Evolutionary conservation across 768 basidiomycete species (phyloP).

Genomic region (Phanerochaete sordida): DNA sequence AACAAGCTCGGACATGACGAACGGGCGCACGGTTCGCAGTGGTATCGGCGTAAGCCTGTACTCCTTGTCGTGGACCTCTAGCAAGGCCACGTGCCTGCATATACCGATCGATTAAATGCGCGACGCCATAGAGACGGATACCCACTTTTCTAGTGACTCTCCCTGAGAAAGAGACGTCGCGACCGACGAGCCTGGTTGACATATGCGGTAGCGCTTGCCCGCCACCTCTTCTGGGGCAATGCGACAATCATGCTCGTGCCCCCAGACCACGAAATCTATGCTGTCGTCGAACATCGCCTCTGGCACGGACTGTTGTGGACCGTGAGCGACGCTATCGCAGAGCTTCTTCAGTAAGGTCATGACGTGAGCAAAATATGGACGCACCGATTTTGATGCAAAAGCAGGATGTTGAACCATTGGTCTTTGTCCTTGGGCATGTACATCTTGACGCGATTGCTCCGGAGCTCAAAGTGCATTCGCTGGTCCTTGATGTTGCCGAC

Average conservation of each 20-base stretch:
- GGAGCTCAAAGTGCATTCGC: constrained; percentile 93
- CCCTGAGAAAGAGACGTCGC: constrained; percentile 95
- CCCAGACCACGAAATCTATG: constrained; percentile 93
- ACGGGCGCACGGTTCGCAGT: constrained; percentile 89
- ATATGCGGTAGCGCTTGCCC: constrained; percentile 87
- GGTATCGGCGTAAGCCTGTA: constrained; percentile 85
- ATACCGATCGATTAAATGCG: neutral
- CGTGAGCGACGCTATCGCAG: constrained; percentile 77
- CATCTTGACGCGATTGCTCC: constrained; percentile 93
- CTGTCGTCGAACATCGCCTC: constrained; percentile 98
- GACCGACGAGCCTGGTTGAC: constrained; percentile 92
- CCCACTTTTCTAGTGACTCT: constrained; percentile 85
- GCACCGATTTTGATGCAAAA: constrained; percentile 96
- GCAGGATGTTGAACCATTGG: constrained; percentile 91
- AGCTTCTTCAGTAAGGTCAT: neutral
- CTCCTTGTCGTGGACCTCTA: constrained; percentile 84
- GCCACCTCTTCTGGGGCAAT: constrained; percentile 88
- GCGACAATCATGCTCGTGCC: constrained; percentile 97
- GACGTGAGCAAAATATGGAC: constrained; percentile 17
- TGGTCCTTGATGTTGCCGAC: constrained; percentile 96
- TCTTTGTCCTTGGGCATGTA: constrained; percentile 91
- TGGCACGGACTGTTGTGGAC: constrained; percentile 91
- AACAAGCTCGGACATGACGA: constrained; percentile 80
- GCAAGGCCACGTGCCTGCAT: constrained; percentile 82
- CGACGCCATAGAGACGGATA: neutral